Conservation (phyloP, 202 grass and related monocot genomes). For the Eragrostis tef region DNA sequence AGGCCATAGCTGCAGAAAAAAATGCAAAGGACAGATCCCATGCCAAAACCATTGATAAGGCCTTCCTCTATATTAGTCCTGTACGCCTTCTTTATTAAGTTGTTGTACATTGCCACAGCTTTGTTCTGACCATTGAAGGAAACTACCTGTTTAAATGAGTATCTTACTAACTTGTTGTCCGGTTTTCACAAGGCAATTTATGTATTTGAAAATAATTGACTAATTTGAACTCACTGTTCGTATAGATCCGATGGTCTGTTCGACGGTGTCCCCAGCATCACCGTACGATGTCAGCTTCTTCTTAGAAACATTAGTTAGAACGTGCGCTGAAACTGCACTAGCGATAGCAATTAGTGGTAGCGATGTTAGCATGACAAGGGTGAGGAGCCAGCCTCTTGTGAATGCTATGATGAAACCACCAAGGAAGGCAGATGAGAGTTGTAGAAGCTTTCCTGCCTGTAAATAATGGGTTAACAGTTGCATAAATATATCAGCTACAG, state of each 20-base stretch:
- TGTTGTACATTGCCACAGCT: constrained; percentile 69
- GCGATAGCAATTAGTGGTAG: constrained; percentile 53
- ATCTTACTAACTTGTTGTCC: constrained; percentile 17
- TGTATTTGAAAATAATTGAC: constrained; percentile 3
- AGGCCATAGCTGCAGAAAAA: constrained; percentile 75
- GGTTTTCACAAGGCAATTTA: neutral
- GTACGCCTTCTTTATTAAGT: constrained; percentile 60
- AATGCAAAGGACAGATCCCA: constrained; percentile 60
- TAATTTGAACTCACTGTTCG: constrained; percentile 60
- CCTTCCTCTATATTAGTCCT: constrained; percentile 68
- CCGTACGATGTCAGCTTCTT: constrained; percentile 57
- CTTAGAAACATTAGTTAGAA: constrained; percentile 58
- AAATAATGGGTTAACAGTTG: constrained; percentile 34
- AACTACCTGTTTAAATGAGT: constrained; percentile 62
- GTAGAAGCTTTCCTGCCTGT: constrained; percentile 76
- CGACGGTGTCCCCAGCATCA: constrained; percentile 64
- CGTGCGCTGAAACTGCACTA: constrained; percentile 51
- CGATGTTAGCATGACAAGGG: constrained; percentile 75
- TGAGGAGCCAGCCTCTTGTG: constrained; percentile 75
- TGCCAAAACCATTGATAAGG: constrained; percentile 61
- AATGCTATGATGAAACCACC: constrained; percentile 75
- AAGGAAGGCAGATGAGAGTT: constrained; percentile 56
- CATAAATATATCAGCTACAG: neutral
- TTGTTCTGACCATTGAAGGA: constrained; percentile 82
- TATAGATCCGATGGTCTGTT: constrained; percentile 78